Evolutionary conservation across 2,329 filamentous ascomycete species (phyloP).

Genomic region (Pseudogymnoascus sp.): DNA sequence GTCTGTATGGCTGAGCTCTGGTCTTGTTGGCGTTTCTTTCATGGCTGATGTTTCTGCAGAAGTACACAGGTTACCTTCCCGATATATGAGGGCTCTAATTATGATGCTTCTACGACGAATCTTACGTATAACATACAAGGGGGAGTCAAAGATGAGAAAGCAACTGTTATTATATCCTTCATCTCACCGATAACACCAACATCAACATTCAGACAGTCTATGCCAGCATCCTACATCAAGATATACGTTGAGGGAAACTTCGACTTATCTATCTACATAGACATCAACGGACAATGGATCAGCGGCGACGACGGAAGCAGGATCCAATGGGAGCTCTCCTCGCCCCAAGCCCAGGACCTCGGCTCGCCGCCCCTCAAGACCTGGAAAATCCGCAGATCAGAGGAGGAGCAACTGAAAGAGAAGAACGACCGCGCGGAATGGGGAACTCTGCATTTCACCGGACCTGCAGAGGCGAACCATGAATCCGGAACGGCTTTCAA

Average conservation of each 20-base stretch:
- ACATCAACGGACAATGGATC: constrained; percentile 73
- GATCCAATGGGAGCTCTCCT: constrained; percentile 61
- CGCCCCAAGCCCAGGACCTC: constrained; percentile 32
- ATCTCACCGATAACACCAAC: constrained; percentile 30
- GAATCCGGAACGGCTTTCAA: constrained; percentile 62
- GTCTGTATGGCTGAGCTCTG: background rate
- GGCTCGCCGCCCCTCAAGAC: constrained; percentile 47
- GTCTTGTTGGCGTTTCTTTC: background rate
- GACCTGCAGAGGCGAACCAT: constrained; percentile 58
- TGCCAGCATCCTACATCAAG: constrained; percentile 71
- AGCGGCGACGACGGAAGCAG: constrained; percentile 64
- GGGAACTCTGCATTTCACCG: constrained; percentile 74
- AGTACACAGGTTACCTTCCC: constrained; percentile 54
- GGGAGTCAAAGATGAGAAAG: constrained; percentile 25
- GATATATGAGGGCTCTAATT: constrained; percentile 52
- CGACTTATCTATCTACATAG: constrained; percentile 57
- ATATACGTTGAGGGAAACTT: constrained; percentile 61
- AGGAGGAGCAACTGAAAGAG: constrained; percentile 68
- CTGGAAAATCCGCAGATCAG: constrained; percentile 54
- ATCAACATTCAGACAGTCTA: constrained; percentile 27
- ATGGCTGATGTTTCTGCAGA: background rate
- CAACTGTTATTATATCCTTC: constrained; percentile 55
- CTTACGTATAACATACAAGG: constrained; percentile 51
- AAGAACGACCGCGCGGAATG: constrained; percentile 70
- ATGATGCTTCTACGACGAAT: constrained; percentile 65